A percentile compares a stretch with the other conserved stretches of the same genome.
Evolutionary conservation across 345 rosid genomes (phyloP).

Genomic region (Eucalyptus globulus): DNA sequence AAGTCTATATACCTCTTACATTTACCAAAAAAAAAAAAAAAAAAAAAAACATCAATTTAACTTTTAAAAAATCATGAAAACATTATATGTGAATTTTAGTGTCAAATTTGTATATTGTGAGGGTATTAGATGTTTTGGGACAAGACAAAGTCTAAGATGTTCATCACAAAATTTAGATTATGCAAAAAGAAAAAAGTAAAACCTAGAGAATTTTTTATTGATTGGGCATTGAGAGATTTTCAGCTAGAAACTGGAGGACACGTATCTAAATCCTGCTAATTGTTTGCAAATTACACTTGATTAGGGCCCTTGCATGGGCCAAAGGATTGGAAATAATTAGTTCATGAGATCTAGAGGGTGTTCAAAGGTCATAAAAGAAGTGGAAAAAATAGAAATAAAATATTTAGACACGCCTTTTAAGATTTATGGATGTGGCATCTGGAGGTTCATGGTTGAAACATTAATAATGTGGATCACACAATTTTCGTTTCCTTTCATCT

Average conservation of each 20-base stretch:
- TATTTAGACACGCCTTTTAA: not conserved
- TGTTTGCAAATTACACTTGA: not conserved
- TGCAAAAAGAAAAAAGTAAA: not conserved
- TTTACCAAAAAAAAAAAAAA: too few species aligned
- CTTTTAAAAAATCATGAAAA: too few species aligned
- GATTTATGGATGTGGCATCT: not conserved
- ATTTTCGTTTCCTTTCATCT: not conserved
- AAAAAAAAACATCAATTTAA: too few species aligned
- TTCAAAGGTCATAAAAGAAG: too few species aligned
- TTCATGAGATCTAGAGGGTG: too few species aligned
- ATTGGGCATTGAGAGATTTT: not conserved
- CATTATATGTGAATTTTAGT: too few species aligned
- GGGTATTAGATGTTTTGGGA: too few species aligned
- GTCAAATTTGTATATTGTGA: too few species aligned
- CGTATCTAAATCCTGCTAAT: not conserved
- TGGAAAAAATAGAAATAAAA: not conserved
- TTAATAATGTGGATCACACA: not conserved
- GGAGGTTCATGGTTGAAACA: not conserved
- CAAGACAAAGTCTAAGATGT: too few species aligned
- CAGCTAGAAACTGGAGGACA: not conserved
- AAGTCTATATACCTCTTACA: too few species aligned
- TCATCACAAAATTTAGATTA: too few species aligned
- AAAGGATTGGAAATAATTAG: not conserved
- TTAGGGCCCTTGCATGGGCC: not conserved
- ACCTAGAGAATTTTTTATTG: too few species aligned